A percentile compares a stretch with the other conserved stretches of the same genome.
Conservation (phyloP, 345 rosid species). For the Salix brachista region DNA sequence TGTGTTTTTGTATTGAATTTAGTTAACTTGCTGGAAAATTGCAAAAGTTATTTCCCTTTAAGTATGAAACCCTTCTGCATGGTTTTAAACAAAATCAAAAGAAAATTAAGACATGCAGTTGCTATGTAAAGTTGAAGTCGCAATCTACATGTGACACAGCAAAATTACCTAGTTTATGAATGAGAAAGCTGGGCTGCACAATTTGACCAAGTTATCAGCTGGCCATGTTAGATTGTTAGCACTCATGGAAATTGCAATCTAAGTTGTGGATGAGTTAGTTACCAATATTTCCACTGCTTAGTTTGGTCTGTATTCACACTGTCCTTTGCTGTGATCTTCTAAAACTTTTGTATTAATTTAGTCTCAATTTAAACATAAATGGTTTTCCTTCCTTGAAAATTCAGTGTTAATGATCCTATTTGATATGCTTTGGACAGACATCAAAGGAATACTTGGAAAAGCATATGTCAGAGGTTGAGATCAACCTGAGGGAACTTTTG, state of each 20-base stretch:
- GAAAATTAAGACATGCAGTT: not conserved
- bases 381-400: not conserved
- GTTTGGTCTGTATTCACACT: not conserved
- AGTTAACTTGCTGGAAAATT: not conserved
- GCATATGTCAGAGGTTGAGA: slow-evolving; percentile 79
- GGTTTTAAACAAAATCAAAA: not conserved
- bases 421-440: slow-evolving; percentile 39
- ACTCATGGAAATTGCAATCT: not conserved
- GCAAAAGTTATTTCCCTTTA: not conserved
- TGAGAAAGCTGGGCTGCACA: not conserved
- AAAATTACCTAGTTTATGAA: not conserved
- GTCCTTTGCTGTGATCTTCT: not conserved
- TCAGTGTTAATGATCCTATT: not conserved
- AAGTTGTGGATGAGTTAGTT: not conserved
- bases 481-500: slow-evolving; percentile 79
- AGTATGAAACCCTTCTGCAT: not conserved
- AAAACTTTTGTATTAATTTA: not conserved
- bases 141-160: not conserved
- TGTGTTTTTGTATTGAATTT: not conserved
- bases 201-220: not conserved
- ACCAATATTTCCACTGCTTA: not conserved
- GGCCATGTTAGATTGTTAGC: not conserved
- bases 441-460: slow-evolving; percentile 92
- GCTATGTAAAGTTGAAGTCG: not conserved
- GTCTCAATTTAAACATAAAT: not conserved